phyloP scores from a whole-genome alignment of 257 asterid genomes.

The Salvia rosmarinus region DNA sequence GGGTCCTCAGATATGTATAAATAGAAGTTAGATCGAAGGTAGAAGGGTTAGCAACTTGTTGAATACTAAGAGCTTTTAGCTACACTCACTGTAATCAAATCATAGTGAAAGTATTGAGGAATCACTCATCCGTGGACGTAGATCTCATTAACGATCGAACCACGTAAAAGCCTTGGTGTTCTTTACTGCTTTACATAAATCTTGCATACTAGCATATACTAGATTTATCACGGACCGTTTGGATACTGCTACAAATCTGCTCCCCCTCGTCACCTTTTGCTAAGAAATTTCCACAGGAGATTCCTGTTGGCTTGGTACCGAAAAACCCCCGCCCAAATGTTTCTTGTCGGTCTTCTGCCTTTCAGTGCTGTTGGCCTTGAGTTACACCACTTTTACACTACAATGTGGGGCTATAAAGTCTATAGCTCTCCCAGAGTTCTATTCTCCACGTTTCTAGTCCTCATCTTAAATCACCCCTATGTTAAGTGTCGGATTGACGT shows the following conservation, averaged over 20 bases:
- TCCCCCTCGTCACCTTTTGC: slow-evolving; percentile 51
- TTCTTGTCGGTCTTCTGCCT: slow-evolving; percentile 82
- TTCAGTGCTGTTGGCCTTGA: slow-evolving; percentile 76
- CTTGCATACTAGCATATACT: too few relatives aligned
- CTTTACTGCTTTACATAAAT: too few relatives aligned
- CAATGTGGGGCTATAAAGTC: slow-evolving; percentile 84
- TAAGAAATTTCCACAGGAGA: slow-evolving; percentile 64
- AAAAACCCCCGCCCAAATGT: slow-evolving; percentile 72
- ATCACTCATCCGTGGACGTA: too few relatives aligned
- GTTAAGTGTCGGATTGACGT: slow-evolving; percentile 72
- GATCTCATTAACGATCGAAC: too few relatives aligned
- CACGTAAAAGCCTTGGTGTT: too few relatives aligned
- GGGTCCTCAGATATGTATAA: too few relatives aligned
- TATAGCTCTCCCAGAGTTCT: slow-evolving; percentile 55
- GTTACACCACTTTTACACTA: slow-evolving; percentile 69
- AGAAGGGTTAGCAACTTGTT: too few relatives aligned
- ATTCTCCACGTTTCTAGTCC: slow-evolving; percentile 56
- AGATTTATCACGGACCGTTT: too few relatives aligned
- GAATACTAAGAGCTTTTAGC: too few relatives aligned
- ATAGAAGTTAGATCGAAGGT: too few relatives aligned
- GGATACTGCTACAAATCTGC: slow-evolving; percentile 59
- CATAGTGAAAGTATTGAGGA: too few relatives aligned
- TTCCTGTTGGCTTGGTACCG: slow-evolving; percentile 65
- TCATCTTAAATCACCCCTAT: slow-evolving; percentile 57
- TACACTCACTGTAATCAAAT: too few relatives aligned